These are phyloP conservation scores for Logfia minima DNA, from an alignment of 129 eudicot species.

Conservation along the genomic window DNA sequence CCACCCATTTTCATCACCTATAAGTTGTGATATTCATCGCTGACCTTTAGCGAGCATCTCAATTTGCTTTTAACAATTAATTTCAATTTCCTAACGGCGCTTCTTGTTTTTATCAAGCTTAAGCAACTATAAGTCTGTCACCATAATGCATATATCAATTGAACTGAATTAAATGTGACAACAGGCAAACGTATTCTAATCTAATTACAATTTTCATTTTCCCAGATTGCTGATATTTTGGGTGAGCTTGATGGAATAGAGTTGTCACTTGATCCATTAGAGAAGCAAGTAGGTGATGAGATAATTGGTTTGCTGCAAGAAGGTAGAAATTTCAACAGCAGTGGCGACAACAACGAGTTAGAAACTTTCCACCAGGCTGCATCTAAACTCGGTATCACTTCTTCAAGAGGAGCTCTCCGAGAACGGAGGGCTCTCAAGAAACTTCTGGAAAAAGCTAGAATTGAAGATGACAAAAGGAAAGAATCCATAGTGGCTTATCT, in stretches of 20 bases:
- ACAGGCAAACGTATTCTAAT: not conserved
- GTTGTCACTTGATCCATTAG: conserved; percentile 75
- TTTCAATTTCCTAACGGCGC: not conserved
- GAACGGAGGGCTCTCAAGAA: conserved; percentile 85
- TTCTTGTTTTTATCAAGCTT: not conserved
- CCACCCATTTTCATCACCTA: not conserved
- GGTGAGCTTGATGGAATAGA: conserved; percentile 60
- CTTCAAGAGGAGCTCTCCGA: conserved; percentile 86
- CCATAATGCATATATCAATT: not conserved
- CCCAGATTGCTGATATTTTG: conserved; percentile 67
- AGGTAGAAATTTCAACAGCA: conserved; percentile 69
- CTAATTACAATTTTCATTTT: conserved; percentile 14
- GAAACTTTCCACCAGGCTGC: conserved; percentile 95
- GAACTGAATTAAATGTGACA: not conserved
- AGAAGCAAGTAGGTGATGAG: conserved; percentile 89
- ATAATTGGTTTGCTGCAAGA: conserved; percentile 80
- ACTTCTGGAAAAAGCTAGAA: conserved; percentile 72
- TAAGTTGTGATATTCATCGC: not conserved
- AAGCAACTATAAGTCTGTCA: not conserved
- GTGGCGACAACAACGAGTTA: conserved; percentile 64
- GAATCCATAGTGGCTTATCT: conserved; percentile 89
- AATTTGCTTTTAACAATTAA: not conserved
- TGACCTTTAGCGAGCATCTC: not conserved
- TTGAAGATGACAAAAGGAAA: conserved; percentile 88
- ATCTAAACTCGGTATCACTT: conserved; percentile 64